Conservation (phyloP, 2,329 filamentous ascomycete species). For the Fusarium nelsonii region DNA sequence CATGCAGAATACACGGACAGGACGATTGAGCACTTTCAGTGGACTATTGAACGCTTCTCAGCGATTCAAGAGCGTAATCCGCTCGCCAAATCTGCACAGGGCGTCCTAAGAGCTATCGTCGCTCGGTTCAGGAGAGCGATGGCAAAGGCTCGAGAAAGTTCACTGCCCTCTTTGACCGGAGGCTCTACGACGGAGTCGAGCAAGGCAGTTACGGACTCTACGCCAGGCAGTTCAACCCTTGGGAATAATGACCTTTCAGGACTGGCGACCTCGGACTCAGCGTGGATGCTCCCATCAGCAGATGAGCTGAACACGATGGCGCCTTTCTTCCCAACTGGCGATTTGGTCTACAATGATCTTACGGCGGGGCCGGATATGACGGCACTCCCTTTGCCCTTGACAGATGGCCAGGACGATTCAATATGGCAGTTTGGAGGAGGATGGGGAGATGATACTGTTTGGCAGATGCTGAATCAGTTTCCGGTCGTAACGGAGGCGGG, state of each 20-base stretch:
- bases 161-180: slow-evolving; percentile 19
- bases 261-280: slow-evolving; percentile 26
- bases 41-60: slow-evolving; percentile 70
- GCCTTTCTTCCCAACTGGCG: slow-evolving; percentile 68
- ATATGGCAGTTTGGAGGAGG: slow-evolving; percentile 67
- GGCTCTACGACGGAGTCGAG: slow-evolving; percentile 6
- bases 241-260: slow-evolving; percentile 12
- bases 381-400: slow-evolving; percentile 36
- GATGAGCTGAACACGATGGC: slow-evolving; percentile 65
- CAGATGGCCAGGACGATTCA: slow-evolving; percentile 21
- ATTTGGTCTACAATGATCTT: slow-evolving; percentile 69
- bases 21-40: slow-evolving; percentile 68
- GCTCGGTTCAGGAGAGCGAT: slow-evolving; percentile 66
- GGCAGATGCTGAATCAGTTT: slow-evolving; percentile 67
- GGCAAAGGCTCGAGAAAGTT: slow-evolving; percentile 45
- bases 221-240: slow-evolving; percentile 28
- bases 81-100: slow-evolving; percentile 66
- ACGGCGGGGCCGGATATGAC: slow-evolving; percentile 55
- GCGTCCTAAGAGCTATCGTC: slow-evolving; percentile 67
- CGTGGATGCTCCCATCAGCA: slow-evolving; percentile 58
- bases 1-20: slow-evolving; percentile 61
- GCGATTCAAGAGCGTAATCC: slow-evolving; percentile 66
- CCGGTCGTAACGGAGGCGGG: slow-evolving; percentile 47
- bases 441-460: slow-evolving; percentile 67
- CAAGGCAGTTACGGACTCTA: slow-evolving; percentile 26